phyloP scores from a whole-genome alignment of 2,329 filamentous ascomycete genomes.

The Colletotrichum incanum region DNA sequence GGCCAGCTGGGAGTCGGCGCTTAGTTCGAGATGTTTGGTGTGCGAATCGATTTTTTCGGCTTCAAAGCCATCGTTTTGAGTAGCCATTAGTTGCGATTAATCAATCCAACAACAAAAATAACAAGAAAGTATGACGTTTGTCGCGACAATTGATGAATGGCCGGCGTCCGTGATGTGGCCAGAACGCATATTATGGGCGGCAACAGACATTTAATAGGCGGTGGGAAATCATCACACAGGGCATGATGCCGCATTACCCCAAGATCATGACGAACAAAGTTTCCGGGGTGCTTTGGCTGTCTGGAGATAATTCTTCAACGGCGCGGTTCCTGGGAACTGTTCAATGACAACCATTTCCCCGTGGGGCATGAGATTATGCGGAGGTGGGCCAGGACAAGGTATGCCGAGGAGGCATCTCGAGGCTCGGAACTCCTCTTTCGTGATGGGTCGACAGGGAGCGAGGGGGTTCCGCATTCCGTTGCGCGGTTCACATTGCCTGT shows the following conservation, averaged over 20 bases:
- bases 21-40: constrained; percentile 28
- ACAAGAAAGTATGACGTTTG: not conserved
- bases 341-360: constrained; percentile 20
- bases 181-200: not conserved
- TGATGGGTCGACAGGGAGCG: not conserved
- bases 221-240: not conserved
- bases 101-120: not conserved
- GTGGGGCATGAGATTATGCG: constrained; percentile 30
- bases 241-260: not conserved
- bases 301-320: constrained; percentile 6
- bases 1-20: constrained; percentile 18
- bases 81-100: constrained; percentile 8
- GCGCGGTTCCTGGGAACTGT: constrained; percentile 1
- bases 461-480: constrained; percentile 9
- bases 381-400: constrained; percentile 16
- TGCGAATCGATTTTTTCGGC: constrained; percentile 30
- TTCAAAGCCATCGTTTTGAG: constrained; percentile 14
- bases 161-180: too few relatives aligned
- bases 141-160: not conserved
- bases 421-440: constrained; percentile 27
- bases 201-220: not conserved
- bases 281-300: not conserved
- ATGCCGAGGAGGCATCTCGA: constrained; percentile 12
- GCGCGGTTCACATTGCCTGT: constrained; percentile 30
- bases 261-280: not conserved